Evolutionary conservation across 345 rosid genomes (phyloP).

Genomic region (Iberis pinnata): DNA sequence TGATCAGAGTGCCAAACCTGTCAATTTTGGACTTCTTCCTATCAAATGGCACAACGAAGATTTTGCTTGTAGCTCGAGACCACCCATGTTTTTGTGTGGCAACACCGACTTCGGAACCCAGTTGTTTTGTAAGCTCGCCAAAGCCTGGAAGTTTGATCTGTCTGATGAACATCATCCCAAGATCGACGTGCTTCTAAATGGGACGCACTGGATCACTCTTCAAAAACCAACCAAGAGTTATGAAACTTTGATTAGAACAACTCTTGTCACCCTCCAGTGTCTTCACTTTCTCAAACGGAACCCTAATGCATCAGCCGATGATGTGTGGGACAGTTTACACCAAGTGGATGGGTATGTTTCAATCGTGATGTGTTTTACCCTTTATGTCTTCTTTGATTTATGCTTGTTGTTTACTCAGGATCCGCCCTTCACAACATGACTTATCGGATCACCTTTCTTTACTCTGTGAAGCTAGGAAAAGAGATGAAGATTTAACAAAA

Average conservation of each 20-base stretch:
- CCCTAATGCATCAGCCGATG: not conserved
- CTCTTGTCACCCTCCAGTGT: slow-evolving; percentile 7
- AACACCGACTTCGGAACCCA: not conserved
- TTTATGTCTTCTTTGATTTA: not conserved
- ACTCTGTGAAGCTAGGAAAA: slow-evolving; percentile 40
- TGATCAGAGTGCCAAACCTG: slow-evolving; percentile 3
- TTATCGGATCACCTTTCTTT: slow-evolving; percentile 41
- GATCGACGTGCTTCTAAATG: slow-evolving; percentile 8
- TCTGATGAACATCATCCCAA: slow-evolving; percentile 9
- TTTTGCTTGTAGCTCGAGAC: not conserved
- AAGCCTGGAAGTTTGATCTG: slow-evolving; percentile 20
- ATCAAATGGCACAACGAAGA: slow-evolving; percentile 1
- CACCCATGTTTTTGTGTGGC: slow-evolving; percentile 6
- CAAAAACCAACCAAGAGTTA: slow-evolving; percentile 10
- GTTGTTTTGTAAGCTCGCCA: slow-evolving; percentile 6
- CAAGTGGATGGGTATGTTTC: slow-evolving; percentile 17
- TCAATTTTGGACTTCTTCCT: not conserved
- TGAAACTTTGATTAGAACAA: slow-evolving; percentile 9
- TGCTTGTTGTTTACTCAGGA: slow-evolving; percentile 14
- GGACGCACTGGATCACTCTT: slow-evolving; percentile 16
- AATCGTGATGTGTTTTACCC: not conserved
- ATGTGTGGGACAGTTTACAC: slow-evolving; percentile 11
- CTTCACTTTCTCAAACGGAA: slow-evolving; percentile 20
- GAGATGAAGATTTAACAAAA: slow-evolving; percentile 41
- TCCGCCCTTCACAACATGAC: slow-evolving; percentile 44